Percentiles rank a stretch among this genome's conserved stretches.
Conservation (phyloP, 2,329 filamentous ascomycete genomes). For the Talaromyces islandicus region DNA sequence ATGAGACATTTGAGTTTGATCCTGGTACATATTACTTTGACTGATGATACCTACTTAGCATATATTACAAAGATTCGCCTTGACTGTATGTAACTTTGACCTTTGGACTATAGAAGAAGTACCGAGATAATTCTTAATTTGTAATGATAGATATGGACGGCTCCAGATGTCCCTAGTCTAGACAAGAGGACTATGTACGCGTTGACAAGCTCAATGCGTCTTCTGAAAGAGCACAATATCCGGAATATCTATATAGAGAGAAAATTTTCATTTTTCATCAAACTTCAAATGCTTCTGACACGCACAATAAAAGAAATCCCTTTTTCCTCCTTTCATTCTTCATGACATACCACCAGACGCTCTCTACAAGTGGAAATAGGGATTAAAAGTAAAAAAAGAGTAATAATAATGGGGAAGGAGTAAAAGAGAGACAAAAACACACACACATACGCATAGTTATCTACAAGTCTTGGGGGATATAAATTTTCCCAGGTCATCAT, state of each 20-base stretch:
- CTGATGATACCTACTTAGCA: neutral
- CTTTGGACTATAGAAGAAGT: neutral
- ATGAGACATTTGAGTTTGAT: conserved; percentile 10
- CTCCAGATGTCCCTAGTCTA: too few relatives aligned
- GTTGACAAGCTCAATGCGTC: neutral
- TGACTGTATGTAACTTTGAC: neutral
- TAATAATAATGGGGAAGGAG: neutral
- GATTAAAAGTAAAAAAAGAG: neutral
- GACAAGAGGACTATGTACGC: too few relatives aligned
- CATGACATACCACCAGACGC: neutral
- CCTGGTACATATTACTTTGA: conserved; percentile 10
- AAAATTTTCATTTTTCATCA: neutral
- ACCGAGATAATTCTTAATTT: too few relatives aligned
- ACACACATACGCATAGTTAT: neutral
- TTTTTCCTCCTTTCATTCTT: neutral
- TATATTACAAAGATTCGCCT: neutral
- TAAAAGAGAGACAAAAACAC: neutral
- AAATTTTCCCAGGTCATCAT: neutral
- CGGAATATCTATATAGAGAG: neutral
- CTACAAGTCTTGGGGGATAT: neutral
- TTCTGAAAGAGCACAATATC: neutral
- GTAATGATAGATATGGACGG: too few relatives aligned
- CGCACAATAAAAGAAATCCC: neutral
- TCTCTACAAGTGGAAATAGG: neutral
- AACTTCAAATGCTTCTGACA: neutral